Evolutionary conservation across 179 eudicot species (phyloP), one percentile per base, ranked within the genome.

Genomic region (Silene coronaria): DNA sequence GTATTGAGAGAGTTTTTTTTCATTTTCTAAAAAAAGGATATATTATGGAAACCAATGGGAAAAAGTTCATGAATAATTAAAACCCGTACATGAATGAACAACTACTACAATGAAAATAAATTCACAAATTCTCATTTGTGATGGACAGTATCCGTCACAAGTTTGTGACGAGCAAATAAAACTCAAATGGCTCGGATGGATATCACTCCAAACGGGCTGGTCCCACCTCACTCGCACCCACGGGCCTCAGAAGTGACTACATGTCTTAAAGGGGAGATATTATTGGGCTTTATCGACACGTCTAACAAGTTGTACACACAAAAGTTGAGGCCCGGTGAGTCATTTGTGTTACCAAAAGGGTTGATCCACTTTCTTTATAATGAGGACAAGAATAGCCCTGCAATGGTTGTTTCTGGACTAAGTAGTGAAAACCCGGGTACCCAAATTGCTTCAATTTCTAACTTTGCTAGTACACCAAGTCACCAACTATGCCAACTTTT

Each of bases 181-280:
- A n/a, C n/a, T n/a, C n/a, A n/a, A n/a, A 84, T 94, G 96, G 94
- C 94, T 4, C 85, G 97, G 3, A 64, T 89, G 2, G 96, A 92
- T 75, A 84, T 92, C 1, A 91, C 75, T 0, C 87, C 88, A 0
- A 76, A 87, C 19, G 94, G 97, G 3, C 72, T 88, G 9, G 90
- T 94, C 19, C 96, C 98, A 3, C 92, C 93, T 1, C 94, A 92
- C 80, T 77, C 89, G 2, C 97, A 92, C 82, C 92, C 97, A 4
- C 84, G 98, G 67, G 98, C 97, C 61, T 86, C 98, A 0, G 96
- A 92, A 26, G 92, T 90, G 22, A 86, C 92, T 79, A 88, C 86
- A 11, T 81, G 94, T 72, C 83, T 90, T 0, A 75, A 82, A 51
- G 98, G 97, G 0, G 85, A 87, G 0, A 84, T 94, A 45, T 78